Evolutionary conservation across 495 filamentous ascomycete species (phyloP).

Genomic region (Aspergillus coremiiformis): DNA sequence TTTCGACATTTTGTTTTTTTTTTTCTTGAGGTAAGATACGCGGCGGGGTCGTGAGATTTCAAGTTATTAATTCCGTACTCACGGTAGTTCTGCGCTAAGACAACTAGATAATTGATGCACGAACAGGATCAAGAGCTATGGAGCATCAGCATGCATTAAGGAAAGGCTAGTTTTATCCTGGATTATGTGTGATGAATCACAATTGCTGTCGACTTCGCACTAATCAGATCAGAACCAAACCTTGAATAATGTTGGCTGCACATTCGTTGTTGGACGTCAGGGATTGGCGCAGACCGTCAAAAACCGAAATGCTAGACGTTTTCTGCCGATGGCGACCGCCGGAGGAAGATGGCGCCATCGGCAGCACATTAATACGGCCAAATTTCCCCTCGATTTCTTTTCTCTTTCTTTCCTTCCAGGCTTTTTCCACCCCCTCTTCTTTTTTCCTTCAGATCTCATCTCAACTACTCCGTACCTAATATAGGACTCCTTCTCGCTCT

Average conservation of each 20-base stretch:
- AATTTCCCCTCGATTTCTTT: slow-evolving; percentile 12
- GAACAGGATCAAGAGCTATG: neutral
- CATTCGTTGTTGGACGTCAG: neutral
- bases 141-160: neutral
- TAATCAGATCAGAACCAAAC: neutral
- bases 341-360: slow-evolving; percentile 22
- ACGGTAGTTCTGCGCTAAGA: neutral
- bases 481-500: slow-evolving; percentile 10
- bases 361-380: slow-evolving; percentile 21
- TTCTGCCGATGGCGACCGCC: slow-evolving; percentile 20
- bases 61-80: neutral
- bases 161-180: neutral
- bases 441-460: neutral
- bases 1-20: slow-evolving; percentile 97
- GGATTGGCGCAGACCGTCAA: neutral
- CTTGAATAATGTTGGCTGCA: neutral
- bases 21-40: neutral
- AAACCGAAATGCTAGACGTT: neutral
- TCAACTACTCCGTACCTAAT: neutral
- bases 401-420: slow-evolving; percentile 5
- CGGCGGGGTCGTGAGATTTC: neutral
- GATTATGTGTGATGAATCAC: neutral
- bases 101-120: neutral
- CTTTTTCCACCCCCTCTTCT: neutral
- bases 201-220: neutral